Evolutionary conservation across 2,329 filamentous ascomycete genomes (phyloP), one percentile per base, ranked within the genome.

Genomic region (Phaeosphaeriaceae sp.): DNA sequence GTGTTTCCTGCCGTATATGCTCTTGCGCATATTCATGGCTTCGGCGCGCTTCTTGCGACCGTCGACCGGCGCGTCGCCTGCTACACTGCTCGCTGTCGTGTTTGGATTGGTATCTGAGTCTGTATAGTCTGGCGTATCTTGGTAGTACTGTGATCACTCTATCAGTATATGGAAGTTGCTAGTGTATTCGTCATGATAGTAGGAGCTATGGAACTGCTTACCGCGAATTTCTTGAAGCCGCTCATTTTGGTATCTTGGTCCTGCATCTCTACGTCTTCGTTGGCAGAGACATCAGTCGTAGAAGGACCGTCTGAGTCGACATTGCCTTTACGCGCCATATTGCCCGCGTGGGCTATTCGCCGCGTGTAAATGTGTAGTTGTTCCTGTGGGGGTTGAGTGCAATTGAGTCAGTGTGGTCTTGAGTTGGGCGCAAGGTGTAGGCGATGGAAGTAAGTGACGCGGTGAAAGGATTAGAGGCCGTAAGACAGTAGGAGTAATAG

Each of bases 1-100:
- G 69, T 97, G 94, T 74, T 99, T 97, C 81, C 90, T 96, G 68
- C 92, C 92, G 65, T 97, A 88, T 54, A 97, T 90, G 73, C 87
- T 96, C 72, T 95, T 90, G 48, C 94, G 88, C 68, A 97, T 82
- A 74, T 95, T 88, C 59, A 92, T 91, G 50, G 88, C 92, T 70
- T 97, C 92, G 48, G 90, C 88, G 63, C 93, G 86, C 69, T 87
- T 86, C 78, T 89, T 95, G 43, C 92, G 87, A 23, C 91, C 92
- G 77, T 97, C 93, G 39, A 72, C 60, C 38, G 78, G 76, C 34
- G 80, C 76, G 46, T 97, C 93, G 45, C 92, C 93, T 46, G 83
- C 86, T 62, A 96, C 85, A 73, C 92, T 97, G 77, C 90, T 96
- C 45, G 89, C 90, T 48, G 83, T 85, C 38, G 84, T 86, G 62